phyloP scores from a whole-genome alignment of 768 basidiomycete genomes.

The Collybiopsis luxurians region DNA sequence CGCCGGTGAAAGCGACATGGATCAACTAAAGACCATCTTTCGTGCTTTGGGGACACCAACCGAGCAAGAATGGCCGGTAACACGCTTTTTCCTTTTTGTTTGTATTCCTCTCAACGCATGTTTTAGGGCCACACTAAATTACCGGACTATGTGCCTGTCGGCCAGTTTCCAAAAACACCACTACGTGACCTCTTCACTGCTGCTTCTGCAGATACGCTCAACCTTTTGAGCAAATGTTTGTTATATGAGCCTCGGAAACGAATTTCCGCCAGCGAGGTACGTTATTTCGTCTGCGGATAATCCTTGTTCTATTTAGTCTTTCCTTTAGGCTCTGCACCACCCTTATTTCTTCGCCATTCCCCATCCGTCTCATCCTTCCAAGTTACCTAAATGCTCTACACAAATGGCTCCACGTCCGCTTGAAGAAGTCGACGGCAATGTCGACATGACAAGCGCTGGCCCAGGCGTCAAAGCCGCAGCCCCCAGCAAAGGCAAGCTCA shows the following conservation, averaged over 20 bases:
- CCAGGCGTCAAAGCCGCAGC: constrained; percentile 50
- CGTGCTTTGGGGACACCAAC: constrained; percentile 94
- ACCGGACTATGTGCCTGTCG: constrained; percentile 85
- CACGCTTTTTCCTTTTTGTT: constrained; percentile 16
- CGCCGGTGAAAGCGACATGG: constrained; percentile 94
- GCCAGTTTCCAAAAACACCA: constrained; percentile 80
- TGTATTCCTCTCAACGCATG: neutral
- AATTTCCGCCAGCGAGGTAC: constrained; percentile 74
- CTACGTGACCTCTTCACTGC: constrained; percentile 89
- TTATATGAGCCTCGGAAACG: constrained; percentile 84
- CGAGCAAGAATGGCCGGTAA: constrained; percentile 95
- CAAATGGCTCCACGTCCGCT: constrained; percentile 50
- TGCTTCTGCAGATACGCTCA: constrained; percentile 81
- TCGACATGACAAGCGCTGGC: constrained; percentile 47
- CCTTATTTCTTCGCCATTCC: constrained; percentile 86
- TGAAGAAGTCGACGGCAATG: constrained; percentile 78
- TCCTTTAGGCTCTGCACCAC: constrained; percentile 73
- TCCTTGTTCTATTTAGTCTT: constrained; percentile 2
- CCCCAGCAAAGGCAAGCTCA: constrained; percentile 47
- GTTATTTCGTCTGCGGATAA: constrained; percentile 19
- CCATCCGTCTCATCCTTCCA: constrained; percentile 83
- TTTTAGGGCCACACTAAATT: constrained; percentile 83
- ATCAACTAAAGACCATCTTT: constrained; percentile 93
- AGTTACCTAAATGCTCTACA: constrained; percentile 74
- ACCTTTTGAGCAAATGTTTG: constrained; percentile 76